These are phyloP conservation scores for Mucor lusitanicus DNA, from an alignment of 371 early-diverging fungal species.

Conservation along the genomic window DNA sequence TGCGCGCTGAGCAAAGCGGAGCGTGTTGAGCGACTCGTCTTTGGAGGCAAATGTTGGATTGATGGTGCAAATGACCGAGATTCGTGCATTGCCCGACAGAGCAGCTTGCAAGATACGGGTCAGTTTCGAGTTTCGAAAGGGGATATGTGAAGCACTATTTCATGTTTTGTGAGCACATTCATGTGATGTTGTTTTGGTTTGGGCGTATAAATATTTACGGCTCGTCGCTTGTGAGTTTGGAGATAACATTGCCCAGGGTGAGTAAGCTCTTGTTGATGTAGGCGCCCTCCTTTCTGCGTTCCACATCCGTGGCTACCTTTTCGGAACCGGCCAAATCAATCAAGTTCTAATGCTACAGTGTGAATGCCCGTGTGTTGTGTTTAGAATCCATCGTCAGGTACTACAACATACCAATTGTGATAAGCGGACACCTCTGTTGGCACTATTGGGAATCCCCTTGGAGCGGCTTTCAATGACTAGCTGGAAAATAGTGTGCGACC, in stretches of 20 bases:
- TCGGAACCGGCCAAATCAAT: slow-evolving; percentile 97
- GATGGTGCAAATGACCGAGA: slow-evolving; percentile 83
- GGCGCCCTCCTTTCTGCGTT: slow-evolving; percentile 86
- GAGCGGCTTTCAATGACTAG: slow-evolving; percentile 54
- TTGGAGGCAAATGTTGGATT: slow-evolving; percentile 67
- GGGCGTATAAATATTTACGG: slow-evolving; percentile 28
- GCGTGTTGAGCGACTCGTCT: slow-evolving; percentile 84
- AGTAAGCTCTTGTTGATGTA: slow-evolving; percentile 91
- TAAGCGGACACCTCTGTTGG: slow-evolving; percentile 52
- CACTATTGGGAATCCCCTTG: slow-evolving; percentile 2
- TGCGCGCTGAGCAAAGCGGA: slow-evolving; percentile 84
- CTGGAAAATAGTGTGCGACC: slow-evolving; percentile 91
- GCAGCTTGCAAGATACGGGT: slow-evolving; percentile 89
- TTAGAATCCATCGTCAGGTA: neutral
- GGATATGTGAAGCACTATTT: slow-evolving; percentile 62
- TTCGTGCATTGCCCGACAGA: slow-evolving; percentile 79
- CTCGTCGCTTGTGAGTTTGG: slow-evolving; percentile 69
- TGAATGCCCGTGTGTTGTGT: neutral
- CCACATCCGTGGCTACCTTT: slow-evolving; percentile 72
- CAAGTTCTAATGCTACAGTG: slow-evolving; percentile 54
- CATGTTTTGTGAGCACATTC: neutral
- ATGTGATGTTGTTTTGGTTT: neutral
- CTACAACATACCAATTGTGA: slow-evolving; percentile 58
- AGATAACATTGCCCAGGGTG: slow-evolving; percentile 87
- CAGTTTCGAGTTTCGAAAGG: slow-evolving; percentile 92